phyloP scores from a whole-genome alignment of 108 stramenopile species.

The Nitzschia sp. region DNA sequence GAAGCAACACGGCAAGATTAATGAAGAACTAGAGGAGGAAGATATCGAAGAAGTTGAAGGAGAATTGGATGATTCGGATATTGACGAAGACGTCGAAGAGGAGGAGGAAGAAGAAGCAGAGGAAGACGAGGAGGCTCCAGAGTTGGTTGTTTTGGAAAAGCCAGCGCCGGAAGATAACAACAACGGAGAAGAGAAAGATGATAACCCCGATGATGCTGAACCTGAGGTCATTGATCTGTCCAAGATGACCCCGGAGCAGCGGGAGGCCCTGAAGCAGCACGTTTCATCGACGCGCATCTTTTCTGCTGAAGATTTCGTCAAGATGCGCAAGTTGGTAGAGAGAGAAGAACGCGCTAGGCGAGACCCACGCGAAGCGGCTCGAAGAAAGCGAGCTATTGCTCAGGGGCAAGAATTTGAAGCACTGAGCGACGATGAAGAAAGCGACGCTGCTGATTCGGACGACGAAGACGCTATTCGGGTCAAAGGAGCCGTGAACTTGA shows the following conservation, averaged over 20 bases:
- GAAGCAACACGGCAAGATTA: conserved; percentile 34
- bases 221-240: conserved; percentile 55
- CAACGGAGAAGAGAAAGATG: conserved; percentile 32
- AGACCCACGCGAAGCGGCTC: conserved; percentile 82
- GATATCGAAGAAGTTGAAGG: conserved; percentile 53
- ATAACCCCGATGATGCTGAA: conserved; percentile 23
- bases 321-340: conserved; percentile 89
- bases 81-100: conserved; percentile 54
- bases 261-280: conserved; percentile 73
- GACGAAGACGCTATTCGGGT: conserved; percentile 65
- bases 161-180: conserved; percentile 4
- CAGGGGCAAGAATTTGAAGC: conserved; percentile 75
- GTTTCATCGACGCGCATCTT: conserved; percentile 85
- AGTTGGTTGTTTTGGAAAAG: conserved; percentile 61
- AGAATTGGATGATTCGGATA: conserved; percentile 45
- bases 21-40: conserved; percentile 44
- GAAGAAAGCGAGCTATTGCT: conserved; percentile 73
- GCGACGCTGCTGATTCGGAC: conserved; percentile 45
- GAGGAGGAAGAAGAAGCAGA: conserved; percentile 51
- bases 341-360: conserved; percentile 69
- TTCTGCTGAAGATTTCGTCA: conserved; percentile 79
- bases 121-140: conserved; percentile 67
- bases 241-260: conserved; percentile 71
- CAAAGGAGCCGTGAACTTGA: conserved; percentile 66
- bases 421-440: conserved; percentile 64